phyloP scores from a whole-genome alignment of 176 grass and related monocot genomes.

The Avena eriantha region DNA sequence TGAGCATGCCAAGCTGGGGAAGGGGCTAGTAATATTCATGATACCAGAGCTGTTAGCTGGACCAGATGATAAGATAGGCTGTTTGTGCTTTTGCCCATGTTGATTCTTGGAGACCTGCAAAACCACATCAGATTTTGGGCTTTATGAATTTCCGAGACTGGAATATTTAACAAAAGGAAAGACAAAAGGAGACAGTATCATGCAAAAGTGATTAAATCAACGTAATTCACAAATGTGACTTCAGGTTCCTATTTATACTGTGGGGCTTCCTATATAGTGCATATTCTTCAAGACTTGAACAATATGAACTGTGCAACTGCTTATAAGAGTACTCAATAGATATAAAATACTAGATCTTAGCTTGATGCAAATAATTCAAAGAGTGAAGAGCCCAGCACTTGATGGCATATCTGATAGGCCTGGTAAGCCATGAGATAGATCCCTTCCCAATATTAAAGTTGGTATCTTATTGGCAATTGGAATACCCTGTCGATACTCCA shows the following conservation, averaged over 20 bases:
- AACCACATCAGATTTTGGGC: slow-evolving; percentile 23
- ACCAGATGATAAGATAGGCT: slow-evolving; percentile 61
- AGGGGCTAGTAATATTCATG: slow-evolving; percentile 67
- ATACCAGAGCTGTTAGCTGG: slow-evolving; percentile 84
- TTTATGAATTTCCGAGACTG: background rate
- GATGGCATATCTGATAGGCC: slow-evolving; percentile 70
- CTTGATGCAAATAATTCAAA: background rate
- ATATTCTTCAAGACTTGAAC: background rate
- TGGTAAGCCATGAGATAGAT: slow-evolving; percentile 73
- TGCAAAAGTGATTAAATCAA: slow-evolving; percentile 6
- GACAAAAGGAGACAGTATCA: background rate
- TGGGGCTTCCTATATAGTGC: background rate
- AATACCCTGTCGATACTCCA: slow-evolving; percentile 54
- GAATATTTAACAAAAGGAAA: slow-evolving; percentile 6
- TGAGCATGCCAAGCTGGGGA: slow-evolving; percentile 82
- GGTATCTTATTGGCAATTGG: slow-evolving; percentile 54
- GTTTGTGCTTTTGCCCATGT: slow-evolving; percentile 69
- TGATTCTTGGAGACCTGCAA: slow-evolving; percentile 61
- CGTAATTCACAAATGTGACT: background rate
- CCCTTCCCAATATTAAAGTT: slow-evolving; percentile 74
- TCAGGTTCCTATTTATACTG: background rate
- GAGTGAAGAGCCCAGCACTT: slow-evolving; percentile 55
- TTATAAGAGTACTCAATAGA: background rate
- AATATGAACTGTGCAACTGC: slow-evolving; percentile 44
- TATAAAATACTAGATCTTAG: background rate